A percentile compares a stretch with the other conserved stretches of the same genome.
phyloP scores from a whole-genome alignment of 306 rosid species.

The Ochetophila trinervis region DNA sequence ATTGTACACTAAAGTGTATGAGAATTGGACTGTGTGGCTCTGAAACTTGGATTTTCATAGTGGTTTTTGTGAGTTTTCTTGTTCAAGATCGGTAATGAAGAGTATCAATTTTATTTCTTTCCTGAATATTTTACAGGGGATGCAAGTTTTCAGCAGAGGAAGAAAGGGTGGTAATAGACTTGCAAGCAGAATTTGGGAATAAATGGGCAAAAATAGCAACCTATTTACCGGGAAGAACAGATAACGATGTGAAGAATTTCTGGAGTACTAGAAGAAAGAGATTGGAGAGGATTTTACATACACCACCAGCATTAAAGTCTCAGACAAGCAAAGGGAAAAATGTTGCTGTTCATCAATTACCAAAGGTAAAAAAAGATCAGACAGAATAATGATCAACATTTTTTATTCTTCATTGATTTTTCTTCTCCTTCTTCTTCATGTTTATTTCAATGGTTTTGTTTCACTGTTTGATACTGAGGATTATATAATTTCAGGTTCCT shows the following conservation, averaged over 20 bases:
- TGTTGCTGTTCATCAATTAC: slow-evolving; percentile 18
- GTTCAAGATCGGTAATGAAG: background rate
- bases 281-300: slow-evolving; percentile 40
- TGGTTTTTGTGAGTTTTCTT: background rate
- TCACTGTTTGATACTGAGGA: too few species aligned
- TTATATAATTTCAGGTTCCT: slow-evolving; percentile 38
- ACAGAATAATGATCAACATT: background rate
- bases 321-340: slow-evolving; percentile 35
- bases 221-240: slow-evolving; percentile 55
- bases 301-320: slow-evolving; percentile 30
- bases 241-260: slow-evolving; percentile 64
- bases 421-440: background rate
- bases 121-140: slow-evolving; percentile 29
- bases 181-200: slow-evolving; percentile 62
- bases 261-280: slow-evolving; percentile 58
- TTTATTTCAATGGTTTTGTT: background rate
- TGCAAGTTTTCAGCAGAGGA: slow-evolving; percentile 64
- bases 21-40: too few species aligned
- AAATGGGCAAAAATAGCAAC: slow-evolving; percentile 66
- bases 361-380: slow-evolving; percentile 8
- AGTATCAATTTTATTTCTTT: background rate
- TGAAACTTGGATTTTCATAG: too few species aligned
- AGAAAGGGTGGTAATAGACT: slow-evolving; percentile 53
- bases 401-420: background rate
- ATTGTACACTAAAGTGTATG: background rate